Evolutionary conservation across 768 basidiomycete genomes (phyloP), one percentile per base, ranked within the genome.

Genomic region (Coprinopsis marcescibilis): DNA sequence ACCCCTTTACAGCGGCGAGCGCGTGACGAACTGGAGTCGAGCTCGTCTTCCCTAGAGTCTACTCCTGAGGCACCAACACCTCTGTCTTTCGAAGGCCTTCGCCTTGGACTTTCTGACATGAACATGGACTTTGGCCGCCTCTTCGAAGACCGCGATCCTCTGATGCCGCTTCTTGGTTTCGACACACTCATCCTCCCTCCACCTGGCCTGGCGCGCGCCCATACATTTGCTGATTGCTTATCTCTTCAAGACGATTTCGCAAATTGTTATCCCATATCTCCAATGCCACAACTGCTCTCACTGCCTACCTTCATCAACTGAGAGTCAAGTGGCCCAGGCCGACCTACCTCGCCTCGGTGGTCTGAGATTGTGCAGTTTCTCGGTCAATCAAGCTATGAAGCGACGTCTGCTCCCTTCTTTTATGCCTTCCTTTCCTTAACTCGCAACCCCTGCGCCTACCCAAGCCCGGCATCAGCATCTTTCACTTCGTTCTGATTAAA

Each of bases 1-100:
- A 76, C 77, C 26, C 80, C 78, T 17, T 62, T 62, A 35, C 66
- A 69, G 34, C 60, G 64, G 3, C 14, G 14, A 27, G 20, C 41
- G 53, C 64, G 65, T 43, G 67, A 68, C 52, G 57, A 61, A 35
- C 69, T 66, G 19, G 68, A 75, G 52, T 73, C 75, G 4, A 70
- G 78, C 10, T 60, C 67, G 24, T 77, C 76, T 6, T 81, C 78
- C 7, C 52, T 75, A 36, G 76, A 80, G 53, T 81, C 81, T n/a
- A 75, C 77, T 2, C 78, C 78, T 15, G 78, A 79, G n/a, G n/a
- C n/a, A 55, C 46, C 70, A 3, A 36, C 60, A 10, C 61, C 65
- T 43, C 57, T 63, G 13, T 60, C 65, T 13, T 62, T 76, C 38
- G 72, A 73, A 25, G 63, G 61, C 40, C 45, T 70, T 39, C 67